Evolutionary conservation across 805 yeast genomes (phyloP), one percentile per base, ranked within the genome.

Genomic region (Starmerella potacharoeniae): DNA sequence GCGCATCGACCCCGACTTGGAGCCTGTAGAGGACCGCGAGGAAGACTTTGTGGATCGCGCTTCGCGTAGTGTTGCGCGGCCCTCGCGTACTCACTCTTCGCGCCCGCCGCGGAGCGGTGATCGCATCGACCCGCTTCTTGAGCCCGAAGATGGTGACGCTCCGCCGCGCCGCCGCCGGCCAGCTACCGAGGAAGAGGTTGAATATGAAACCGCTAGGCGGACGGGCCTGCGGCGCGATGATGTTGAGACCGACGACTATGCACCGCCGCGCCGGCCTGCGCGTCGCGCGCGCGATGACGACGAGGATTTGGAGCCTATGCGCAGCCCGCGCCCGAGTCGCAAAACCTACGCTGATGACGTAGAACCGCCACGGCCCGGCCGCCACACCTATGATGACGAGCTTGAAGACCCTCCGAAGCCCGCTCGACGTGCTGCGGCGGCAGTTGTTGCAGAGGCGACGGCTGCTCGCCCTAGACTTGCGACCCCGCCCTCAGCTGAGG

Each of bases 281-380:
- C 48, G 45, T 34, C 39, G 51, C 5, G 36, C 37, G 28, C n/a
- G 31, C 43, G 55, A 39, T 4, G 55, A 52, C 40, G 47, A 46
- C 22, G 46, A 45, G 30, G 33, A n/a, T 31, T 5, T 8, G 37
- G 48, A 36, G 31, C 47, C 35, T 1, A 22, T 36, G 35, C 29
- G 48, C 39, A 8, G 28, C 22, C 29, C 44, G 36, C 35, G 45
- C 9, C 33, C 48, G 22, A 6, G 28, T n/a, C 37, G 48, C 37
- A 17, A 22, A 5, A 28, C 13, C 22, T 30, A 31, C 30, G 48
- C 8, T 13, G 48, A 44, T 10, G 35, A 29, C 11, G 45, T 6
- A 6, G 46, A 43, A 3, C 46, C 46, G 16, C 46, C 35, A 6
- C 14, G 46, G 29, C 46, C 35, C 11, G 10, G 34, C 10, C 46